Percentiles rank a stretch among this genome's conserved stretches.
These are phyloP conservation scores for Macaranga tanarius DNA, from an alignment of 441 rosid genomes.

Conservation along the genomic window DNA sequence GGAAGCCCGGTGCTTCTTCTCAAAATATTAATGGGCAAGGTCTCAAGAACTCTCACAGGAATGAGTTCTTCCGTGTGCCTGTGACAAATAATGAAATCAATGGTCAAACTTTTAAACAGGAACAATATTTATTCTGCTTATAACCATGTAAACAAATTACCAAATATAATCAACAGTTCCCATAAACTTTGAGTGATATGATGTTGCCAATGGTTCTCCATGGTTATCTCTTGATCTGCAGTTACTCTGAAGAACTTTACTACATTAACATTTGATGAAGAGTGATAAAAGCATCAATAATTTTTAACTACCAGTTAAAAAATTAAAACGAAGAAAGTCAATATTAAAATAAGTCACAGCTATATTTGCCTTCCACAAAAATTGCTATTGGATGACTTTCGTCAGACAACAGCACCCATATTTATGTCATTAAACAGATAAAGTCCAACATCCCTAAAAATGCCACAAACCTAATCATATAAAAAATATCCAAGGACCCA, in stretches of 20 bases:
- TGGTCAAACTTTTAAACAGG: constrained; percentile 6
- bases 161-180: constrained; percentile 97
- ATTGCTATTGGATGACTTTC: neutral
- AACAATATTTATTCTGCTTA: neutral
- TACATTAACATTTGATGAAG: neutral
- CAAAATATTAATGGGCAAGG: constrained; percentile 64
- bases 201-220: constrained; percentile 93
- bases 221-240: constrained; percentile 47
- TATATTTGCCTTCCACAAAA: neutral
- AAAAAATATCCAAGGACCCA: neutral
- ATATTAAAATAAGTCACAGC: neutral
- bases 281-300: neutral
- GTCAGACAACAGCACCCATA: neutral
- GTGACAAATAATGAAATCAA: constrained; percentile 30
- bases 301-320: neutral
- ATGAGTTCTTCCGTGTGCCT: constrained; percentile 82
- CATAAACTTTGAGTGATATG: constrained; percentile 71
- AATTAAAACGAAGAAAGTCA: neutral
- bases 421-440: neutral
- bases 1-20: constrained; percentile 75
- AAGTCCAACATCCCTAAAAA: neutral
- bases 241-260: constrained; percentile 54
- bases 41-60: constrained; percentile 89
- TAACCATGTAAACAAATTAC: constrained; percentile 12
- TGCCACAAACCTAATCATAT: neutral